Evolutionary conservation across 352 stramenopile species (phyloP).

Genomic region (Phytopythium vexans): DNA sequence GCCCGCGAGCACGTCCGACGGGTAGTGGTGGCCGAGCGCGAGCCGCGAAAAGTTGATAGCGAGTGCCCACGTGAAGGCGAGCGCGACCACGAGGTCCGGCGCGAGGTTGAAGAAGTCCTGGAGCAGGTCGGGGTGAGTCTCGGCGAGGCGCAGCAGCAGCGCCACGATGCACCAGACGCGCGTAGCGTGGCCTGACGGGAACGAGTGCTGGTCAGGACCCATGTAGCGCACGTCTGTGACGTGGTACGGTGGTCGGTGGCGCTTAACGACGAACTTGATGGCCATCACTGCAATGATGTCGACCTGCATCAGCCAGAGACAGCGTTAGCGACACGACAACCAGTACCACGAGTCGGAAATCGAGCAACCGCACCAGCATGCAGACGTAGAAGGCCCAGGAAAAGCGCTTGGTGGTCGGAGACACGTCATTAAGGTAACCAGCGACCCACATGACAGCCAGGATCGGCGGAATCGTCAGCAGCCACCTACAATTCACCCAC

Average conservation of each 20-base stretch:
- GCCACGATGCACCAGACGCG: slow-evolving; percentile 46
- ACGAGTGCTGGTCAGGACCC: slow-evolving; percentile 63
- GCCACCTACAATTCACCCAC: slow-evolving; percentile 26
- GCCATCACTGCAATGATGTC: slow-evolving; percentile 59
- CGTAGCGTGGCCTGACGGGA: slow-evolving; percentile 60
- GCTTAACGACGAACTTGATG: slow-evolving; percentile 56
- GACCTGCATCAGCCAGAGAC: slow-evolving; percentile 20
- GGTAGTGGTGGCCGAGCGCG: slow-evolving; percentile 58
- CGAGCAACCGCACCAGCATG: slow-evolving; percentile 29
- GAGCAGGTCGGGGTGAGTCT: slow-evolving; percentile 22
- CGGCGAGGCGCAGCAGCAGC: slow-evolving; percentile 35
- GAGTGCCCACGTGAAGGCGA: slow-evolving; percentile 41
- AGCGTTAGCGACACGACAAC: background rate
- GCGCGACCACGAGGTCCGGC: slow-evolving; percentile 17
- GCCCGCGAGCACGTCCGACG: slow-evolving; percentile 47
- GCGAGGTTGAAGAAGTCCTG: slow-evolving; percentile 35
- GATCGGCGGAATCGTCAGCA: slow-evolving; percentile 52
- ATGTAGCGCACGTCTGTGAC: slow-evolving; percentile 50
- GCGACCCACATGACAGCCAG: slow-evolving; percentile 28
- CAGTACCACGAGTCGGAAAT: background rate
- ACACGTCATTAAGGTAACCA: slow-evolving; percentile 25
- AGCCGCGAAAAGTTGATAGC: slow-evolving; percentile 52
- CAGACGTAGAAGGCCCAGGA: slow-evolving; percentile 42
- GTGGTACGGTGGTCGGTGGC: slow-evolving; percentile 50
- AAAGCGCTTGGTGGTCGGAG: slow-evolving; percentile 22